These are phyloP conservation scores for Phytophthora chlamydospora DNA, from an alignment of 352 stramenopile species.

Conservation along the genomic window DNA sequence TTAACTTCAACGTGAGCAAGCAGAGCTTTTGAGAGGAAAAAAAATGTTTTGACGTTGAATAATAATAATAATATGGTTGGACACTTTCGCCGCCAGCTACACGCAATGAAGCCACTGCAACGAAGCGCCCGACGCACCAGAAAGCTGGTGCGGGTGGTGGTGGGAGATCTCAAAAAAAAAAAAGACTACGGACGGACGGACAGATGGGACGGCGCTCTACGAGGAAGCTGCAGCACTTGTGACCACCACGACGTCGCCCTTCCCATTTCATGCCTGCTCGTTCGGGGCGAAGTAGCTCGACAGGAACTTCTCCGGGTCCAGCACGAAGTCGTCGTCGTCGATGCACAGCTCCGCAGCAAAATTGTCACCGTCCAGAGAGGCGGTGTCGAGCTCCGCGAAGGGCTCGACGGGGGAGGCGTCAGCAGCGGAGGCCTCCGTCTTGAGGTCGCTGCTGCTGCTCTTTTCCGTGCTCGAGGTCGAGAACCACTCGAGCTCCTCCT, in stretches of 20 bases:
- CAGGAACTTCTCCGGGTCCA: conserved; percentile 88
- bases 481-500: conserved; percentile 89
- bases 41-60: conserved; percentile 36
- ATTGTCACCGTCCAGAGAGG: conserved; percentile 27
- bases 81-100: conserved; percentile 27
- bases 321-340: conserved; percentile 84
- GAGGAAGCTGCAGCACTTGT: conserved; percentile 54
- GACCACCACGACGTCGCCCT: conserved; percentile 43
- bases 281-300: conserved; percentile 81
- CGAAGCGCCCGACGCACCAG: conserved; percentile 16
- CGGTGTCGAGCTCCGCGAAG: conserved; percentile 36
- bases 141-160: conserved; percentile 4
- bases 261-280: conserved; percentile 34
- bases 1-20: conserved; percentile 16
- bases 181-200: conserved; percentile 37
- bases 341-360: conserved; percentile 43
- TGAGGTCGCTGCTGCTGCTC: conserved; percentile 7
- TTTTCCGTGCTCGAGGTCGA: conserved; percentile 46
- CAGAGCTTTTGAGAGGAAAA: conserved; percentile 12
- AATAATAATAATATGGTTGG: conserved; percentile 51
- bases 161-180: conserved; percentile 37
- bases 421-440: conserved; percentile 12
- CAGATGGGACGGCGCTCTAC: conserved; percentile 40
- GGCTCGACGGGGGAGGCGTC: conserved; percentile 6
- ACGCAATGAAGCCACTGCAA: conserved; percentile 18